These are phyloP conservation scores for Houttuynia cordata DNA, from an alignment of 164 flowering plant species.

Conservation along the genomic window DNA sequence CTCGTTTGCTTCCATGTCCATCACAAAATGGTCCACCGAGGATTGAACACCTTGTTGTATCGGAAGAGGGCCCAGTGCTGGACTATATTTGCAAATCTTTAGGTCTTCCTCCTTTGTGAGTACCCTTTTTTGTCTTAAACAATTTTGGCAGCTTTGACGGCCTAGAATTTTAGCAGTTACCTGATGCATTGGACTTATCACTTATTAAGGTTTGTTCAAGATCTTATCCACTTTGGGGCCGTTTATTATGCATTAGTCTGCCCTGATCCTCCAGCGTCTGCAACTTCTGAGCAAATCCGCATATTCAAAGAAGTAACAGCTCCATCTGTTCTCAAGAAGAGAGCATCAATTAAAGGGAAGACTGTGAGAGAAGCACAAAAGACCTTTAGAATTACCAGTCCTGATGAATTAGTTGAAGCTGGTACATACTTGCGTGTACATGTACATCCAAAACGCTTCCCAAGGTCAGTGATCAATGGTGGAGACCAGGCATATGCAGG, in stretches of 20 bases:
- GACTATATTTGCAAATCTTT: constrained; percentile 55
- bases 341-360: constrained; percentile 79
- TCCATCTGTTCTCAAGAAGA: constrained; percentile 48
- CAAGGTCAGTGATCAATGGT: constrained; percentile 32
- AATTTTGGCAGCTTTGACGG: not conserved
- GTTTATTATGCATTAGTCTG: constrained; percentile 88
- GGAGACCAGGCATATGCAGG: not conserved
- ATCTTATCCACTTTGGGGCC: constrained; percentile 94
- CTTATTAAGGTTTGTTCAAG: constrained; percentile 75
- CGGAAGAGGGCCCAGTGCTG: constrained; percentile 65
- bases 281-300: constrained; percentile 67
- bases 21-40: constrained; percentile 51
- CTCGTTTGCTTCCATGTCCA: constrained; percentile 46
- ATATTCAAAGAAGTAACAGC: constrained; percentile 53
- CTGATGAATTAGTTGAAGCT: constrained; percentile 63
- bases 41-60: constrained; percentile 80
- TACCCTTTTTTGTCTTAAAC: constrained; percentile 6
- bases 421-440: constrained; percentile 89
- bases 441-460: constrained; percentile 95
- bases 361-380: constrained; percentile 86
- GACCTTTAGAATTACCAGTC: constrained; percentile 60
- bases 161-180: not conserved
- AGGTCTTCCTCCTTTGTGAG: constrained; percentile 82
- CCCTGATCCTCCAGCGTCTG: constrained; percentile 82
- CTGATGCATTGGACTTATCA: constrained; percentile 1